These are phyloP conservation scores for Golubevia pallescens DNA, from an alignment of 1,284 basidiomycete genomes.

Conservation along the genomic window DNA sequence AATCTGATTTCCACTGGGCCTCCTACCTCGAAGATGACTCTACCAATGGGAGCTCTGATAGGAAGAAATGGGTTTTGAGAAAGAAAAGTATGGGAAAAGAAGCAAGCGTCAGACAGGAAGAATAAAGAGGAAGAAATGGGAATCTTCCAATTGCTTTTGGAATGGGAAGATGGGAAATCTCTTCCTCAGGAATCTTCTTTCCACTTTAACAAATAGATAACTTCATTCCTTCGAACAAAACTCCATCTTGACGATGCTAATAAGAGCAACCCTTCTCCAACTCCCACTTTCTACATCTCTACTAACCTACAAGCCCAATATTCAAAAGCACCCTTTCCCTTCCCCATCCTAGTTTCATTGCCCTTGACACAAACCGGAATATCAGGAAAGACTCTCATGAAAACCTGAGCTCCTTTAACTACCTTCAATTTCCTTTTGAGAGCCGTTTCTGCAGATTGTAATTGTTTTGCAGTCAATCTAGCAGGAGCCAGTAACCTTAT, in stretches of 20 bases:
- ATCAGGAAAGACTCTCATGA: constrained; percentile 13
- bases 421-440: constrained; percentile 79
- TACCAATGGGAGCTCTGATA: constrained; percentile 81
- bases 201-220: too few relatives aligned
- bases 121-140: too few relatives aligned
- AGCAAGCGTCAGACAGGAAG: too few relatives aligned
- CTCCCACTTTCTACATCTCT: too few relatives aligned
- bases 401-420: constrained; percentile 10
- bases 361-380: constrained; percentile 16
- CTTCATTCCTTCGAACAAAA: too few relatives aligned
- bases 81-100: too few relatives aligned
- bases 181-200: too few relatives aligned
- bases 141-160: too few relatives aligned
- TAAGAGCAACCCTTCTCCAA: too few relatives aligned
- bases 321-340: constrained; percentile 16
- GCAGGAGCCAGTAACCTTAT: constrained; percentile 84
- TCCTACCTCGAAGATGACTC: constrained; percentile 92
- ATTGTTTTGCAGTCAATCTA: constrained; percentile 87
- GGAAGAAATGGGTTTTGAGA: too few relatives aligned
- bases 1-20: constrained; percentile 82
- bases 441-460: constrained; percentile 83
- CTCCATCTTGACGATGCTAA: too few relatives aligned
- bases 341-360: constrained; percentile 17
- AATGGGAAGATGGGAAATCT: too few relatives aligned
- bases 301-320: constrained; percentile 15